Base-by-base conservation (phyloP, 1,284 basidiomycete species). In the Cronartium quercuum region DNA sequence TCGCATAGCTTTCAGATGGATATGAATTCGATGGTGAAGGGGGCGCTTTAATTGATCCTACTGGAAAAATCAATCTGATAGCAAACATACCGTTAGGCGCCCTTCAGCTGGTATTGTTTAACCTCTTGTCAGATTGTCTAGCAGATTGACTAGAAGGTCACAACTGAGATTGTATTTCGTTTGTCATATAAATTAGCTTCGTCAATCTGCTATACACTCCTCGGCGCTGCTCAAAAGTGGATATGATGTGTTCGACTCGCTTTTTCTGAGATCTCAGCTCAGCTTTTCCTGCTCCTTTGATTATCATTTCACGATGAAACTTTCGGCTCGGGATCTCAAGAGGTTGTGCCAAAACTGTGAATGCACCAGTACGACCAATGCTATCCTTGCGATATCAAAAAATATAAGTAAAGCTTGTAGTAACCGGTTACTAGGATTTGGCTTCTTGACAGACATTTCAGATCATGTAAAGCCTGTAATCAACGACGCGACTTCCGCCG, bases 21-120 rank as follows among this genome's bases (percentile, higher is more conserved):
- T 87, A 88, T 0, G 88, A 86, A 12, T 86, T 94, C 65, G 90
- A 41, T 58, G 47, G 38, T 24, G 47, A 47, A 12, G 69, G 40
- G 6, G 40, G 51, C 13, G 69, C 62, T 13, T 55, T 73, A 13
- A 66, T 73, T 42, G 69, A 73, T 40, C 69, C 69, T 38, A 73
- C 42, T 35, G 69, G 69, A 2, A 63, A 47, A 41, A 65, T 73
- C 21, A 73, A 73, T 51, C 38, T 73, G 61, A 18, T 57, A 34
- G 62, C 69, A 24, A 51, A 38, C 29, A 73, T 65, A 34, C 69
- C 69, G 41, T 41, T 64, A 40, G 40, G 37, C 29, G 64, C 69
- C 29, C 69, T 73, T 15, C 62, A 73, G 41, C 51, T 73, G 44
- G 69, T 73, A 47, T 51, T 13, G 40, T 55, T 29, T 57, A 57